phyloP scores from a whole-genome alignment of 2,329 filamentous ascomycete species.

The Monosporascus sp. region DNA sequence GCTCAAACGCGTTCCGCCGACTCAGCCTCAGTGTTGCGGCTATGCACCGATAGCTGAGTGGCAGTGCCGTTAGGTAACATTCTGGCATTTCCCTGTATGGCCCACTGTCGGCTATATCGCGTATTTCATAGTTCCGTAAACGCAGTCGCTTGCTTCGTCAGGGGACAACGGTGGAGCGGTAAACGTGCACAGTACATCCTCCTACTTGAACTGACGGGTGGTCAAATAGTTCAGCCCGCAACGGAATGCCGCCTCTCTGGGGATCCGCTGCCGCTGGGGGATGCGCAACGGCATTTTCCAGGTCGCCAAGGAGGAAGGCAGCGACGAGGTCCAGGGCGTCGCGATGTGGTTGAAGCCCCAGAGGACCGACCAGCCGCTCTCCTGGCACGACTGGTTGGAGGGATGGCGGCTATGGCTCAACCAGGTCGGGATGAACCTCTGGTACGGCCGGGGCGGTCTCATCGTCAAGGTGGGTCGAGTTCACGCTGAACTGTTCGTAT shows the following conservation, averaged over 20 bases:
- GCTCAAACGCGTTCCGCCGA: neutral
- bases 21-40: neutral
- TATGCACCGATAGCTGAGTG: neutral
- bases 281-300: conserved; percentile 66
- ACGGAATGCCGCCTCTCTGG: conserved; percentile 59
- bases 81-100: too few species aligned
- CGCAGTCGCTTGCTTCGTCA: too few species aligned
- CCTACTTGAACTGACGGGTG: neutral
- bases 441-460: conserved; percentile 64
- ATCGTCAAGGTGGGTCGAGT: conserved; percentile 45
- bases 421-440: conserved; percentile 63
- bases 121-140: too few species aligned
- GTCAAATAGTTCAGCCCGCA: conserved; percentile 48
- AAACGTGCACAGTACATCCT: too few species aligned
- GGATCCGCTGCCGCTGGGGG: conserved; percentile 63
- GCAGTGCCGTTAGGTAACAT: neutral
- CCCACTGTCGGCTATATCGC: too few species aligned
- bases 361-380: conserved; percentile 38
- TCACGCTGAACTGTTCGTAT: neutral
- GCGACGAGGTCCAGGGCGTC: conserved; percentile 57
- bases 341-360: conserved; percentile 67
- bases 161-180: too few species aligned
- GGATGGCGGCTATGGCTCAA: conserved; percentile 61
- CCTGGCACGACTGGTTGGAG: conserved; percentile 59
- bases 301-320: conserved; percentile 57